phyloP scores from a whole-genome alignment of 208 protist genomes.

The Trypanosoma scelopori region DNA sequence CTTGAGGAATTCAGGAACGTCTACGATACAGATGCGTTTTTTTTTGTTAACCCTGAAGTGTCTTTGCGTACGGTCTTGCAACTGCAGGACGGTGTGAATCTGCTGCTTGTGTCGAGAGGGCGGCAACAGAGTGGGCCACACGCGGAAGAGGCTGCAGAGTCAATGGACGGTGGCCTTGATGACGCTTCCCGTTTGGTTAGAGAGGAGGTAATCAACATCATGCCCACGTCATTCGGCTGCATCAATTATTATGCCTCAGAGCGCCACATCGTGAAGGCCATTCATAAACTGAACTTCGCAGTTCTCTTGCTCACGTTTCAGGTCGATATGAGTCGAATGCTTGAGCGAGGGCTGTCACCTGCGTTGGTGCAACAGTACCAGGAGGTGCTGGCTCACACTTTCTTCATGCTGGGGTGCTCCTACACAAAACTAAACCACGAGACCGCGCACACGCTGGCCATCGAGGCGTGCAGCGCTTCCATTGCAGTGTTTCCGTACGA shows the following conservation, averaged over 20 bases:
- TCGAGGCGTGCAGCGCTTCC: conserved; percentile 18
- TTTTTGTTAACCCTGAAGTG: conserved; percentile 18
- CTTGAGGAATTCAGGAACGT: conserved; percentile 17
- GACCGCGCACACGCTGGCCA: neutral
- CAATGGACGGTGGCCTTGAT: neutral
- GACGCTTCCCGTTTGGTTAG: too few relatives aligned
- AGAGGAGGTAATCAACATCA: neutral
- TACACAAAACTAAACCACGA: conserved; percentile 4
- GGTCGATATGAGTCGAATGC: conserved; percentile 29
- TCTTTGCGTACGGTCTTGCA: conserved; percentile 1
- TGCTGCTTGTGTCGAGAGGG: neutral
- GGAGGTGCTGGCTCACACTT: neutral
- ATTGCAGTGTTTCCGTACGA: conserved; percentile 23
- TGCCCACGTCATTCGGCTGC: neutral
- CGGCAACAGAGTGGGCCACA: neutral
- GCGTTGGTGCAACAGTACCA: neutral
- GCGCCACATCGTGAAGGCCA: conserved; percentile 45
- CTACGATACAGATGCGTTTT: conserved; percentile 17
- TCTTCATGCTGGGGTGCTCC: conserved; percentile 3
- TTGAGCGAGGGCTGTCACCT: conserved; percentile 4
- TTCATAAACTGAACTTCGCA: conserved; percentile 43
- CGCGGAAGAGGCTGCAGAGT: too few relatives aligned
- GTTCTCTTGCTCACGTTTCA: conserved; percentile 45
- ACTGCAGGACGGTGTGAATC: conserved; percentile 1
- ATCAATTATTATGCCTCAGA: neutral